A percentile compares a stretch with the other conserved stretches of the same genome.
Conservation (phyloP, 2,329 filamentous ascomycete genomes). For the Scytalidium sp. region DNA sequence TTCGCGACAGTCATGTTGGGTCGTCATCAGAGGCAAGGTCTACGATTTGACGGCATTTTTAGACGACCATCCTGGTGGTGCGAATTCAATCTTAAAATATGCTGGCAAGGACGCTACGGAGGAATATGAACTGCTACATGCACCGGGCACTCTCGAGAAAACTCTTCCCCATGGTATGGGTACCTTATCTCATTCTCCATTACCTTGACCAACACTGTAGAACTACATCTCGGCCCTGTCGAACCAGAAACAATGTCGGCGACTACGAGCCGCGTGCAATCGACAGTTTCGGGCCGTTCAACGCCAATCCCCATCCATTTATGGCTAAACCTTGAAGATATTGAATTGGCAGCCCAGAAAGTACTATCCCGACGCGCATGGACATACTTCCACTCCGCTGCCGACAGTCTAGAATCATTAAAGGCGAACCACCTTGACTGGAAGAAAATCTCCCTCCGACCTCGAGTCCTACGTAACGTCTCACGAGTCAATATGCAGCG, state of each 20-base stretch:
- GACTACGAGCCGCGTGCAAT: no score
- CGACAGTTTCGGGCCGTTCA: no score
- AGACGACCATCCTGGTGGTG: constrained; percentile 82
- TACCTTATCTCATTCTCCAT: no score
- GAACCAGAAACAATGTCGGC: no score
- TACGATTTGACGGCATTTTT: constrained; percentile 91
- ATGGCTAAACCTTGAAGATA: not conserved
- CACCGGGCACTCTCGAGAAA: constrained; percentile 25
- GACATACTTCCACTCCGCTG: constrained; percentile 63
- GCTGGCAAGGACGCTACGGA: constrained; percentile 76
- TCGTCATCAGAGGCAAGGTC: constrained; percentile 53
- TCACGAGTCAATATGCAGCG: constrained; percentile 44
- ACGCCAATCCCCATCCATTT: not conserved
- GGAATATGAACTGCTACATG: constrained; percentile 30
- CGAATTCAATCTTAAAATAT: constrained; percentile 81
- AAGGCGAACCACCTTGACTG: constrained; percentile 51
- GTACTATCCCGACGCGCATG: constrained; percentile 43
- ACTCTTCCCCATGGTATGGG: not conserved
- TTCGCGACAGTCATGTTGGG: constrained; percentile 74
- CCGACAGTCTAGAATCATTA: constrained; percentile 63
- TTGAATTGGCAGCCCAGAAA: constrained; percentile 35
- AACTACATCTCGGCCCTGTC: no score
- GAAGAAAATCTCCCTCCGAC: constrained; percentile 53
- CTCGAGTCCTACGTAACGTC: constrained; percentile 53
- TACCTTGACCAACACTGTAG: no score